Percentiles rank a stretch among this genome's conserved stretches.
Evolutionary conservation across 2,329 filamentous ascomycete genomes (phyloP).

Genomic region (Zymoseptoria pseudotritici): DNA sequence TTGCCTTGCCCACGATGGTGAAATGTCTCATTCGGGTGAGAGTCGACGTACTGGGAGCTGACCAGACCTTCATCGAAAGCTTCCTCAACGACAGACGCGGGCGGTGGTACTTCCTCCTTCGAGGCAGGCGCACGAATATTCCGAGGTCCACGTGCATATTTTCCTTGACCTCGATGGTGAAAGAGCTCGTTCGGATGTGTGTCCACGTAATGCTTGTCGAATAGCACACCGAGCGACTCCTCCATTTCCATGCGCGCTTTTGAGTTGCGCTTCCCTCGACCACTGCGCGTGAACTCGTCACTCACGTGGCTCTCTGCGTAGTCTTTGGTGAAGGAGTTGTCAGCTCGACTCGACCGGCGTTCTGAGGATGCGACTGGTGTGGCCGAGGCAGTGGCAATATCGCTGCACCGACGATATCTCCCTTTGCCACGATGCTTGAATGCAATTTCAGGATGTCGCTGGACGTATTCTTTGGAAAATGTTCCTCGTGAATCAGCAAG

Average conservation of each 20-base stretch:
- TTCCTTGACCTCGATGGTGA: conserved; percentile 21
- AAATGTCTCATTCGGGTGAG: conserved; percentile 23
- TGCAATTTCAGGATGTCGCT: conserved; percentile 13
- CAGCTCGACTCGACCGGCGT: conserved; percentile 15
- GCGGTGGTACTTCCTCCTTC: background rate
- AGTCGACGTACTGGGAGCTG: conserved; percentile 19
- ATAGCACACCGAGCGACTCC: conserved; percentile 8
- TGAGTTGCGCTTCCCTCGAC: conserved; percentile 11
- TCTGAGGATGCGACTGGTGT: conserved; percentile 14
- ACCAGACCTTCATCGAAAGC: conserved; percentile 11
- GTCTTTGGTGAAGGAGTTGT: conserved; percentile 11
- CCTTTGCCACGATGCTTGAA: conserved; percentile 19
- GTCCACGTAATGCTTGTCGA: conserved; percentile 19
- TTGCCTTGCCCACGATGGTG: conserved; percentile 26
- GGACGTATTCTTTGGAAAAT: conserved; percentile 10
- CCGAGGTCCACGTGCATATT: conserved; percentile 17
- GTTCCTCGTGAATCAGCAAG: background rate
- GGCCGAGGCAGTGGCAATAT: conserved; percentile 2
- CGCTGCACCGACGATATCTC: conserved; percentile 15
- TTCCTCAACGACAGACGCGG: background rate
- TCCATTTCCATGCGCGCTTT: conserved; percentile 4
- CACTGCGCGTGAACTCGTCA: conserved; percentile 12
- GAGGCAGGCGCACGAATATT: background rate
- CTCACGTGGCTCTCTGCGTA: conserved; percentile 10
- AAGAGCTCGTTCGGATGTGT: conserved; percentile 21